These are phyloP conservation scores for Botryosphaeria dothidea DNA, from an alignment of 2,329 filamentous ascomycete species.

Conservation along the genomic window DNA sequence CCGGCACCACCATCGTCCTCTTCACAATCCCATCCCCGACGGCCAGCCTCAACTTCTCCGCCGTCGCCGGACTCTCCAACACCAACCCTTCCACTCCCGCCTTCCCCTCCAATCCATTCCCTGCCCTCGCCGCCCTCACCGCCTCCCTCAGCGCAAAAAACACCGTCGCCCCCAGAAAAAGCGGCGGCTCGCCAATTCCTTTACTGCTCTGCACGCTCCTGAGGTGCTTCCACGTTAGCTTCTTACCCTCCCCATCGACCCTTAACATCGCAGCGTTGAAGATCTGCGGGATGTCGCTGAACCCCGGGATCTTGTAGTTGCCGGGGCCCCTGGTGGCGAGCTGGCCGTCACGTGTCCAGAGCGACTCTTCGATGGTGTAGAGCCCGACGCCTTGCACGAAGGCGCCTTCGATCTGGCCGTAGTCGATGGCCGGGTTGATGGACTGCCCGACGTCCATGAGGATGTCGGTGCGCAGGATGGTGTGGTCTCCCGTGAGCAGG, in stretches of 20 bases:
- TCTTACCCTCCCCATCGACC: conserved; percentile 51
- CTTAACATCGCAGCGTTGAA: conserved; percentile 83
- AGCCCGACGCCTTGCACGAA: conserved; percentile 78
- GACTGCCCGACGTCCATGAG: conserved; percentile 92
- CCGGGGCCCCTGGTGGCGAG: conserved; percentile 65
- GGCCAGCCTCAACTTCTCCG: conserved; percentile 74
- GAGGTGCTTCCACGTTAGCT: conserved; percentile 76
- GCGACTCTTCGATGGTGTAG: conserved; percentile 73
- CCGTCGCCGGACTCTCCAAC: conserved; percentile 77
- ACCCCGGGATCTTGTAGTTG: conserved; percentile 85
- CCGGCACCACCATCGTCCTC: conserved; percentile 64
- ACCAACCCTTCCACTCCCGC: conserved; percentile 54
- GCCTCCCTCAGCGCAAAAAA: conserved; percentile 88
- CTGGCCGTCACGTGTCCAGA: conserved; percentile 65
- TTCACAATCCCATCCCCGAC: conserved; percentile 79
- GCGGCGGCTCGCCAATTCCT: conserved; percentile 71
- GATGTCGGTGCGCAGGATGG: conserved; percentile 81
- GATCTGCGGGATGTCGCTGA: conserved; percentile 80
- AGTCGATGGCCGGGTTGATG: conserved; percentile 77
- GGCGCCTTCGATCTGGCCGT: conserved; percentile 79
- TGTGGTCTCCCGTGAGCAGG: conserved; percentile 89
- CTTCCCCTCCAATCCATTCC: conserved; percentile 44
- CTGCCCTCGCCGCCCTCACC: conserved; percentile 68
- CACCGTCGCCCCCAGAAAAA: conserved; percentile 78
- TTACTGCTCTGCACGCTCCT: conserved; percentile 80